Evolutionary conservation across 2,329 filamentous ascomycete genomes (phyloP).

Genomic region (Botryotinia calthae): DNA sequence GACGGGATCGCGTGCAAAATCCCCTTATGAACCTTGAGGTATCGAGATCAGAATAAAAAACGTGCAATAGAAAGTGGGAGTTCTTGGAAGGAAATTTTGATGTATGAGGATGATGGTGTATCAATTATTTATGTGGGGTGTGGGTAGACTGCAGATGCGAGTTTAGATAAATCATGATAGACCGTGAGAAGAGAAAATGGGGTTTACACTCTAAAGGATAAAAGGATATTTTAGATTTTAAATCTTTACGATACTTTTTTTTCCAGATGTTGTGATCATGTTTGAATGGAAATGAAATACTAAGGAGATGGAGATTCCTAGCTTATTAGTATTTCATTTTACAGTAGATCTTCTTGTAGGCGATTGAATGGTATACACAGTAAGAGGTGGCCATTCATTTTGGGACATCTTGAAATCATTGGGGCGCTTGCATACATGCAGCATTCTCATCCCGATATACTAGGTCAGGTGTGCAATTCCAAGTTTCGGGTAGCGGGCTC

Average conservation of each 20-base stretch:
- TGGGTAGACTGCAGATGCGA: not conserved
- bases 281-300: not conserved
- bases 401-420: not conserved
- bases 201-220: not conserved
- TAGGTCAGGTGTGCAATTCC: not conserved
- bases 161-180: not conserved
- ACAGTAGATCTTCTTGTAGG: too few relatives aligned
- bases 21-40: slow-evolving; percentile 32
- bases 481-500: not conserved
- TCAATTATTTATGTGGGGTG: not conserved
- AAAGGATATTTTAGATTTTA: not conserved
- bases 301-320: not conserved
- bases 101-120: not conserved
- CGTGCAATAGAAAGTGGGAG: not conserved
- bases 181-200: not conserved
- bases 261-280: too few relatives aligned
- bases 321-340: too few relatives aligned
- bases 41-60: not conserved
- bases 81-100: not conserved
- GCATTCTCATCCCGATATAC: not conserved
- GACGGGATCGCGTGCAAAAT: slow-evolving; percentile 31
- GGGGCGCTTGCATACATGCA: not conserved
- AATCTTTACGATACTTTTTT: not conserved
- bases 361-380: too few relatives aligned
- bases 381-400: too few relatives aligned